Evolutionary conservation across 768 basidiomycete species (phyloP).

Genomic region (Suillus ampliporus): DNA sequence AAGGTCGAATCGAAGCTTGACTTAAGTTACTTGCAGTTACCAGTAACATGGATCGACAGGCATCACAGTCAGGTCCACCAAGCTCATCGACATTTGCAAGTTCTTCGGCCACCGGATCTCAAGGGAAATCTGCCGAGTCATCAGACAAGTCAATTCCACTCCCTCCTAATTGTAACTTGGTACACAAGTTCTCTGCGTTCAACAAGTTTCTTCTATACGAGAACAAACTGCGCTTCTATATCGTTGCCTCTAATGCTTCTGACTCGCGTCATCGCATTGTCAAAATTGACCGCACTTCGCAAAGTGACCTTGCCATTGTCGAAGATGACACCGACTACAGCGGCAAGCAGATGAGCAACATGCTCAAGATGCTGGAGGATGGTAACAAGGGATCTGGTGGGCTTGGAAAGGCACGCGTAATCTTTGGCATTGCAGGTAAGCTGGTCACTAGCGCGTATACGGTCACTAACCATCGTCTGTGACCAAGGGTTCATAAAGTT

Average conservation of each 20-base stretch:
- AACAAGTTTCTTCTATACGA: slow-evolving; percentile 96
- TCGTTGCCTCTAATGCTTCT: slow-evolving; percentile 89
- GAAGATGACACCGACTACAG: slow-evolving; percentile 92
- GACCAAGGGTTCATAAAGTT: slow-evolving; percentile 83
- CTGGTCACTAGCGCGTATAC: neutral
- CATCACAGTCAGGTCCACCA: neutral
- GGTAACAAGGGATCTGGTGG: slow-evolving; percentile 91
- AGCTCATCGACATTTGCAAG: neutral
- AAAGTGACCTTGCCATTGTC: slow-evolving; percentile 73
- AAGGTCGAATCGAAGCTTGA: too few relatives aligned
- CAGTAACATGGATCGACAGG: slow-evolving; percentile 3
- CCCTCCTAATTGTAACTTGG: neutral
- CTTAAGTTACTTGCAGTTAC: too few relatives aligned
- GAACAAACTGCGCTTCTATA: slow-evolving; percentile 87
- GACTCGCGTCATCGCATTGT: slow-evolving; percentile 90
- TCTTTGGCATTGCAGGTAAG: slow-evolving; percentile 85
- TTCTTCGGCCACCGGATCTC: neutral
- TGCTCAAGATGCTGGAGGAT: slow-evolving; percentile 95
- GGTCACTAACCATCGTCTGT: neutral
- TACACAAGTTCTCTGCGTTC: slow-evolving; percentile 25
- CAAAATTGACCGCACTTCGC: slow-evolving; percentile 89
- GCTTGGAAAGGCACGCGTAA: slow-evolving; percentile 75
- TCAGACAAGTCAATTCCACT: slow-evolving; percentile 1
- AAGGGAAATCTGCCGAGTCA: neutral
- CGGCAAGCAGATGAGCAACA: slow-evolving; percentile 85